phyloP scores from a whole-genome alignment of 129 eudicot species.

The Apium graveolens region DNA sequence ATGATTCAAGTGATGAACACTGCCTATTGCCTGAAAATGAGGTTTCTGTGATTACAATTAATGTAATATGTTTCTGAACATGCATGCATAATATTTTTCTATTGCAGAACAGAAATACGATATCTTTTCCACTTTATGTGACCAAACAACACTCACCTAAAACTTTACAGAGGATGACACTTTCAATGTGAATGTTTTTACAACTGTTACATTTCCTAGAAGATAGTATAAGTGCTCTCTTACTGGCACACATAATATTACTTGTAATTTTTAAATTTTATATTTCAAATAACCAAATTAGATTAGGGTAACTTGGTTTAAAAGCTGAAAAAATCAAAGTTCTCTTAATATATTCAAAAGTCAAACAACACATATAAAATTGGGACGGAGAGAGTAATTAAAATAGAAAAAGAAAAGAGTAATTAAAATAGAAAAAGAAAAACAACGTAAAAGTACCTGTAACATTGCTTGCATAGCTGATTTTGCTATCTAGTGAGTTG shows the following conservation, averaged over 20 bases:
- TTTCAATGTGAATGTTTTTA: no score
- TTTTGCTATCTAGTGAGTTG: constrained; percentile 53
- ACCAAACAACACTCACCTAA: background rate
- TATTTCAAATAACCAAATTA: no score
- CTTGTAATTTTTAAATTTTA: no score
- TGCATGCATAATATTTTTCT: background rate
- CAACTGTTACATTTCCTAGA: no score
- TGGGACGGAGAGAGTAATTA: no score
- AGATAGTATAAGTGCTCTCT: no score
- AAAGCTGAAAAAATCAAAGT: no score
- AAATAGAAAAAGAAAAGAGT: background rate
- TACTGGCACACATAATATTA: no score
- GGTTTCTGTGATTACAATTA: background rate
- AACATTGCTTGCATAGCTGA: constrained; percentile 46
- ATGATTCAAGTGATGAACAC: constrained; percentile 24
- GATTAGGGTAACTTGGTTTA: no score
- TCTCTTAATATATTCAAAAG: no score
- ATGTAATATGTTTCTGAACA: background rate
- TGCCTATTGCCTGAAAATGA: constrained; percentile 40
- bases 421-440: background rate
- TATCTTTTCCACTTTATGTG: background rate
- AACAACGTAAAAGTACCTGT: constrained; percentile 17
- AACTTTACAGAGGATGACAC: background rate
- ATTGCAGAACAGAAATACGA: background rate
- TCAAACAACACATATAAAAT: no score